Conservation (phyloP, 345 rosid genomes). For the Eucalyptus curtisii region DNA sequence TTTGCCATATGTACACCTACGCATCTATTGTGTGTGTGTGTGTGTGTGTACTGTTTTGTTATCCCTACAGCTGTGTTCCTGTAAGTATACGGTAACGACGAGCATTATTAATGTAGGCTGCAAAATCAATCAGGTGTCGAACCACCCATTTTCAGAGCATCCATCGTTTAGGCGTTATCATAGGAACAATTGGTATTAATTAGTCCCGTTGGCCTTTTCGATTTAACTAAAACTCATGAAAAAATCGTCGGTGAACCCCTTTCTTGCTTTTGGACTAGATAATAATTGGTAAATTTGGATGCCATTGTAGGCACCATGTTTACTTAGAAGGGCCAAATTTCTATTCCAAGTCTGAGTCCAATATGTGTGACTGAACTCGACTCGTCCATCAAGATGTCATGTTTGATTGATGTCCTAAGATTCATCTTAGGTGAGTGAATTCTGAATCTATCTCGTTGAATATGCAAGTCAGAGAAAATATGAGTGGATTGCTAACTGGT, state of each 20-base stretch:
- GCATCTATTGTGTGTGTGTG: not conserved
- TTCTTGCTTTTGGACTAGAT: not conserved
- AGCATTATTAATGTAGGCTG: not conserved
- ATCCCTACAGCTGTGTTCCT: not conserved
- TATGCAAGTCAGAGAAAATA: not conserved
- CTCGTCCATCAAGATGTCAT: not conserved
- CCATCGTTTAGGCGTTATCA: not conserved
- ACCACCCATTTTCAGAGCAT: not conserved
- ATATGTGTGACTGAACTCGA: not conserved
- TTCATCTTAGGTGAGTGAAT: not conserved
- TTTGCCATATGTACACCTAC: not conserved
- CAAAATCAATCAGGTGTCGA: not conserved
- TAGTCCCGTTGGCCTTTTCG: fast-evolving
- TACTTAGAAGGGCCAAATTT: not conserved
- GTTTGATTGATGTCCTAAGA: not conserved
- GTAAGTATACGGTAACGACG: not conserved
- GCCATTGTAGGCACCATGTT: not conserved
- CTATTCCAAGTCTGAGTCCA: not conserved
- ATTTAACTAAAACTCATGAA: not conserved
- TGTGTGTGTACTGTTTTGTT: not conserved
- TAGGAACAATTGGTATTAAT: not conserved
- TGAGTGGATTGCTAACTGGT: not conserved
- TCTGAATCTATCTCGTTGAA: not conserved
- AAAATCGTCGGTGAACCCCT: too few species aligned
- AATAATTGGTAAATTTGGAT: not conserved